Evolutionary conservation across 352 stramenopile species (phyloP).

Genomic region (Aphanomyces invadans): DNA sequence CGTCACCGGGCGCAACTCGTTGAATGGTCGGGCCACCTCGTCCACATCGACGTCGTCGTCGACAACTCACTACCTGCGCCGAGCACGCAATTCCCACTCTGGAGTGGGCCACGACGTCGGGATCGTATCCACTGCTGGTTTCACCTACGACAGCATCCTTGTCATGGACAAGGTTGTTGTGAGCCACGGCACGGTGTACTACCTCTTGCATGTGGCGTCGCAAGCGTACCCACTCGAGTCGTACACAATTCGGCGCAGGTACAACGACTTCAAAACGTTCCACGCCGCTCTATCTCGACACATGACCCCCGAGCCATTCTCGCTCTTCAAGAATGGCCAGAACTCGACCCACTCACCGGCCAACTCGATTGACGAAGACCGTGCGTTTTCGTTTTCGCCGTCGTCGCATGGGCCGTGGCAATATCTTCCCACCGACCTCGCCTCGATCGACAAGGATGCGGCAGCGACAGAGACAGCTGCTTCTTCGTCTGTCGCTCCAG

Average conservation of each 20-base stretch:
- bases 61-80: not conserved
- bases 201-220: slow-evolving; percentile 63
- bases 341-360: too few relatives aligned
- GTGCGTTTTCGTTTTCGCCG: too few relatives aligned
- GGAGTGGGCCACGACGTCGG: not conserved
- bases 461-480: not conserved
- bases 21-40: not conserved
- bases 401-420: too few relatives aligned
- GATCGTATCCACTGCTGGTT: slow-evolving; percentile 34
- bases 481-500: too few relatives aligned
- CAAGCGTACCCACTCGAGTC: slow-evolving; percentile 64
- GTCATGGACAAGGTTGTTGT: slow-evolving; percentile 8
- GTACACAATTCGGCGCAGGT: slow-evolving; percentile 67
- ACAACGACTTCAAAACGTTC: slow-evolving; percentile 68
- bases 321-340: slow-evolving; percentile 2
- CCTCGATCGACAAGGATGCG: not conserved
- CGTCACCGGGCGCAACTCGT: not conserved
- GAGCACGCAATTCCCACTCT: not conserved
- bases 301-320: slow-evolving; percentile 34
- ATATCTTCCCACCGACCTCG: too few relatives aligned
- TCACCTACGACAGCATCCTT: slow-evolving; percentile 28
- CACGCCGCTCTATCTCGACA: slow-evolving; percentile 40
- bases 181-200: slow-evolving; percentile 65
- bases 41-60: not conserved
- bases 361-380: slow-evolving; percentile 9